Evolutionary conservation across 768 basidiomycete species (phyloP).

Genomic region (Gyrodon lividus): DNA sequence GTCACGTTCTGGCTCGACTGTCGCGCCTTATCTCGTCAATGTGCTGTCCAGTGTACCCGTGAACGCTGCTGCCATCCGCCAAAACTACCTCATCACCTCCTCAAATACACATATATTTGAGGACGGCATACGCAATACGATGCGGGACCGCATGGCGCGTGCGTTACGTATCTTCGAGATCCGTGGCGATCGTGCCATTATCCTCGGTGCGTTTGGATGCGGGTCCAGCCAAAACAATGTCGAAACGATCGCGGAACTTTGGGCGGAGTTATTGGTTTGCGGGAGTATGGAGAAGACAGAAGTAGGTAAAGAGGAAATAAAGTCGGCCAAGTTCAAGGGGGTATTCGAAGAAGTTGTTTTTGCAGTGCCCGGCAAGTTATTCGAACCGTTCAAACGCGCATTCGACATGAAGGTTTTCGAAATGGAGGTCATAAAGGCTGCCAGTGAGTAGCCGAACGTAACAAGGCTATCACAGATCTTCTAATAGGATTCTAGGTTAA

Average conservation of each 20-base stretch:
- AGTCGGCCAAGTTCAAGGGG: slow-evolving; percentile 36
- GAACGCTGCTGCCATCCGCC: slow-evolving; percentile 41
- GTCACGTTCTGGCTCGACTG: slow-evolving; percentile 26
- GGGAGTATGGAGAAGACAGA: slow-evolving; percentile 27
- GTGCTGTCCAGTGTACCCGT: slow-evolving; percentile 43
- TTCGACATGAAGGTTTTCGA: slow-evolving; percentile 42
- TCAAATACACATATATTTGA: slow-evolving; percentile 36
- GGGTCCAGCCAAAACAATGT: slow-evolving; percentile 42
- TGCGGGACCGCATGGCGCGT: slow-evolving; percentile 51
- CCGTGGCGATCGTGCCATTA: slow-evolving; percentile 36
- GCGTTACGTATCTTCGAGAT: slow-evolving; percentile 43
- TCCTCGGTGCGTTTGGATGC: slow-evolving; percentile 48
- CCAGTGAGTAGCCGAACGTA: slow-evolving; percentile 21
- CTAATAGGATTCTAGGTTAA: slow-evolving; percentile 1
- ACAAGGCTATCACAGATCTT: not conserved
- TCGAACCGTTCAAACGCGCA: slow-evolving; percentile 36
- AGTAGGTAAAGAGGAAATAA: slow-evolving; percentile 14
- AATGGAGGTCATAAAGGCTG: slow-evolving; percentile 30
- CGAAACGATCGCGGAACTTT: slow-evolving; percentile 41
- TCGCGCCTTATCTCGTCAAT: slow-evolving; percentile 39
- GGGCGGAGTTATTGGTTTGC: slow-evolving; percentile 45
- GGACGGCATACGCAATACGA: slow-evolving; percentile 39
- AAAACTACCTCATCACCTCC: slow-evolving; percentile 36
- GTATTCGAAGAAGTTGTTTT: slow-evolving; percentile 44
- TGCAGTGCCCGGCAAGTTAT: slow-evolving; percentile 40